Evolutionary conservation across 768 basidiomycete genomes (phyloP).

Genomic region (Royoungia palumana): DNA sequence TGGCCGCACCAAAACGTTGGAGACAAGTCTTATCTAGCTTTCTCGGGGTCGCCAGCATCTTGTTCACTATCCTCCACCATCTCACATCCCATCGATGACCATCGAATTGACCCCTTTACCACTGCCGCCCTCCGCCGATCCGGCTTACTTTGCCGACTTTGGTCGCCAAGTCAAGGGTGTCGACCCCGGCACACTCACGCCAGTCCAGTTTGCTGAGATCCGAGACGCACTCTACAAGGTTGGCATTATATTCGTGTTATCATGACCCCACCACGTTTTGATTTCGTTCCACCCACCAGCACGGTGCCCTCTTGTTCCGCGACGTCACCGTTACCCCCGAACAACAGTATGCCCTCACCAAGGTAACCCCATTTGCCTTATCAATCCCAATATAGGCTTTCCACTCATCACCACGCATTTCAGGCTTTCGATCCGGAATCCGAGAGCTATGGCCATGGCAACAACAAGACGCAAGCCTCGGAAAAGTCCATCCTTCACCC

Average conservation of each 20-base stretch:
- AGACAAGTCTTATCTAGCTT: no score
- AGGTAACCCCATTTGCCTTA: slow-evolving; percentile 45
- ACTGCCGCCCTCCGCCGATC: slow-evolving; percentile 68
- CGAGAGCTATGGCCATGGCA: slow-evolving; percentile 77
- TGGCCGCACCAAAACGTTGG: no score
- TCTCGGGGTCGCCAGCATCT: no score
- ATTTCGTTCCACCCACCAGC: slow-evolving; percentile 36
- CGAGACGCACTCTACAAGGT: slow-evolving; percentile 77
- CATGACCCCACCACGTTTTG: background rate
- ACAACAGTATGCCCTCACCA: slow-evolving; percentile 81
- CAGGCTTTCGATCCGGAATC: slow-evolving; percentile 74
- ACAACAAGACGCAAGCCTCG: slow-evolving; percentile 75
- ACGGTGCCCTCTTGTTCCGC: slow-evolving; percentile 73
- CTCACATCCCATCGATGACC: slow-evolving; percentile 43
- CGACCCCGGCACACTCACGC: slow-evolving; percentile 58
- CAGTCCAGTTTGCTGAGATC: slow-evolving; percentile 64
- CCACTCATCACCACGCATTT: slow-evolving; percentile 3
- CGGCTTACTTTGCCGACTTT: slow-evolving; percentile 63
- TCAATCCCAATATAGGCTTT: background rate
- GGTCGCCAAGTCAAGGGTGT: slow-evolving; percentile 76
- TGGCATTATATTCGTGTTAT: background rate
- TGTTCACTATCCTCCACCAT: no score
- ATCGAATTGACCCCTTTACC: slow-evolving; percentile 66
- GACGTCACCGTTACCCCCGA: slow-evolving; percentile 67
- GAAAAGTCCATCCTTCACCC: slow-evolving; percentile 83